Percentiles rank a stretch among this genome's conserved stretches.
These are phyloP conservation scores for Rhododendron simsii DNA, from an alignment of 148 eudicot genomes.

Conservation along the genomic window DNA sequence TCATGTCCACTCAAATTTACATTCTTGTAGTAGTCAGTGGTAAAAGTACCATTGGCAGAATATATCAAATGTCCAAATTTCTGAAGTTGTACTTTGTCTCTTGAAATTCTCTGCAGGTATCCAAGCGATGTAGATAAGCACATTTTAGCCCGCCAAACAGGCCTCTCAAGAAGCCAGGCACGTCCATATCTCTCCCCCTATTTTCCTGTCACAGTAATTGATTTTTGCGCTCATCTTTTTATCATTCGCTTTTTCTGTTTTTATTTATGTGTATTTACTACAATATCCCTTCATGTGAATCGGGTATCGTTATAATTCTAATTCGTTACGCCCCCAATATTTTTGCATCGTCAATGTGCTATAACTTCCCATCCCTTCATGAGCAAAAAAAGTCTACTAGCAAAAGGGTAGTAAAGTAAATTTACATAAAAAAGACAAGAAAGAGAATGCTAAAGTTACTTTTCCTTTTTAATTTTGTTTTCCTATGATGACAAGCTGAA, in stretches of 20 bases:
- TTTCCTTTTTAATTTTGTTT: background rate
- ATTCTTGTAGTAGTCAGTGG: background rate
- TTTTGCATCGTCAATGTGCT: background rate
- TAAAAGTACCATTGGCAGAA: background rate
- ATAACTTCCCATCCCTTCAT: background rate
- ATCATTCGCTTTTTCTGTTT: background rate
- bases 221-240: background rate
- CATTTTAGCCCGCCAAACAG: conserved; percentile 92
- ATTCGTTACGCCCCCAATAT: background rate
- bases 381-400: background rate
- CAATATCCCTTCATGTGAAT: background rate
- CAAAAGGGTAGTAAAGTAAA: background rate
- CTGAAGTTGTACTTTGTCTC: background rate
- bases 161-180: conserved; percentile 97
- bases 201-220: background rate
- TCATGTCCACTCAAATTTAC: background rate
- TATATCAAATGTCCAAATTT: background rate
- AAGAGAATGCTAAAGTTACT: background rate
- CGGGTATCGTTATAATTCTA: background rate
- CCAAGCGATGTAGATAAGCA: conserved; percentile 99
- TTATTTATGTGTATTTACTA: background rate
- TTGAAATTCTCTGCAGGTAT: conserved; percentile 58
- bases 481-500: background rate
- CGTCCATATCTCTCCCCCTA: conserved; percentile 12
- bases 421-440: background rate